These are phyloP conservation scores for Lactarius trivialis DNA, from an alignment of 768 basidiomycete genomes.

Conservation along the genomic window DNA sequence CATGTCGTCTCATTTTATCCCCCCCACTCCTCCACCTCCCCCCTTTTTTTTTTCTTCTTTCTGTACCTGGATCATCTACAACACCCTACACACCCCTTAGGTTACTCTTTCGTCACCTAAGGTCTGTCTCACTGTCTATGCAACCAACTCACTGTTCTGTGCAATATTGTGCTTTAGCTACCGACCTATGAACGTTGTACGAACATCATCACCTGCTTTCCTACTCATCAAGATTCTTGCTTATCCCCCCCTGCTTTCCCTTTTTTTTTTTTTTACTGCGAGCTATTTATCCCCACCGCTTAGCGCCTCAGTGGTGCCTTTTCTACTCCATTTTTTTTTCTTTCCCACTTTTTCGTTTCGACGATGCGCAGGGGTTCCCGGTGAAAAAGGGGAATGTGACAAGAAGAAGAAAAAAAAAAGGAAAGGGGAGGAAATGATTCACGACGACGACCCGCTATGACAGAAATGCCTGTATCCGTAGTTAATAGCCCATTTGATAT, in stretches of 20 bases:
- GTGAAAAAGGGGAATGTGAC: background rate
- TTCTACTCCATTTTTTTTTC: background rate
- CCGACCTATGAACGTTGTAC: slow-evolving; percentile 10
- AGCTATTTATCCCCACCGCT: slow-evolving; percentile 16
- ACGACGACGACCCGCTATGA: background rate
- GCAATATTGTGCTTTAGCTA: slow-evolving; percentile 11
- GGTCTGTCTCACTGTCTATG: slow-evolving; percentile 7
- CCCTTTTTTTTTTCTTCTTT: no score
- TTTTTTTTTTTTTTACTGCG: background rate
- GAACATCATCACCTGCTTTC: background rate
- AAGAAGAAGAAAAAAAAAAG: background rate
- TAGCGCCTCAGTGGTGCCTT: background rate
- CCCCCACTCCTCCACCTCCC: background rate
- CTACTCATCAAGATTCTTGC: slow-evolving; percentile 1
- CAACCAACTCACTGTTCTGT: slow-evolving; percentile 8
- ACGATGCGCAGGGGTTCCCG: background rate
- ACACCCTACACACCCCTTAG: background rate
- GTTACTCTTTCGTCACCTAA: background rate
- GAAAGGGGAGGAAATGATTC: background rate
- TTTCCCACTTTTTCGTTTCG: background rate
- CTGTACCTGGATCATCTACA: slow-evolving; percentile 14
- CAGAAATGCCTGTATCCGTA: background rate
- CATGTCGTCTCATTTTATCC: background rate
- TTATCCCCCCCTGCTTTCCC: slow-evolving; percentile 1
- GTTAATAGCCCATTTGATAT: background rate